Evolutionary conservation across 1,284 basidiomycete species (phyloP), one percentile per base, ranked within the genome.

Genomic region (Golubevia pallescens): DNA sequence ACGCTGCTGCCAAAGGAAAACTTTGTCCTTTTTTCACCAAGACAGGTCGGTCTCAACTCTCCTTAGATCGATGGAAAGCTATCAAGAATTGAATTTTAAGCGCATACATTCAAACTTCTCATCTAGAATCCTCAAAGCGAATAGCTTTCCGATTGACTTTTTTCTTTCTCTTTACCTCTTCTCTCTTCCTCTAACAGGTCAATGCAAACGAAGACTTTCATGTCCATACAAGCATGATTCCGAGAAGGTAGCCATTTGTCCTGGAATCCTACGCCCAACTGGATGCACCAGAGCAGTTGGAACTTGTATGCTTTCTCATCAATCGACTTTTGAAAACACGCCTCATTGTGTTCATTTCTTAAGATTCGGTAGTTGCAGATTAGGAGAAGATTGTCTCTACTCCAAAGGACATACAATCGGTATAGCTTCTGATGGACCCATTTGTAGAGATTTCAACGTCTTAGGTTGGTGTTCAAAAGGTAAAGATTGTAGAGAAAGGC

Each of bases 311-410:
- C 62, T 85, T 13, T 78, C 75, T 14, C 82, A 85, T 48, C 72
- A 65, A 4, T 69, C 58, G 2, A 62, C 63, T 52, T 38, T 75
- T 1, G 70, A 85, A 28, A 58, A 77, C 1, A 68, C 74, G n/a
- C 82, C 82, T 34, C 78, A 84, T 60, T 85, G 82, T 55, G 77
- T 78, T 0, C 81, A 84, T 61, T 85, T 69, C 48, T 61, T 80
- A 14, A 57, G 77, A 0, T 55, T 64, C 0, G 67, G 74, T 3
- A 28, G 66, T 7, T 84, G 82, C 53, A 67, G 79, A 8, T 20
- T 6, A 21, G 57, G 77, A 24, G 70, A 74, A 2, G 54, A 62
- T 28, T 85, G 82, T 56, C 19, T 68, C 20, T 85, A 84, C 57
- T 73, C 73, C 3, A 81, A 85, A 75, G 24, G 61, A 64, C 34